phyloP scores from a whole-genome alignment of 176 grass and related monocot species.

The Bromus sterilis region DNA sequence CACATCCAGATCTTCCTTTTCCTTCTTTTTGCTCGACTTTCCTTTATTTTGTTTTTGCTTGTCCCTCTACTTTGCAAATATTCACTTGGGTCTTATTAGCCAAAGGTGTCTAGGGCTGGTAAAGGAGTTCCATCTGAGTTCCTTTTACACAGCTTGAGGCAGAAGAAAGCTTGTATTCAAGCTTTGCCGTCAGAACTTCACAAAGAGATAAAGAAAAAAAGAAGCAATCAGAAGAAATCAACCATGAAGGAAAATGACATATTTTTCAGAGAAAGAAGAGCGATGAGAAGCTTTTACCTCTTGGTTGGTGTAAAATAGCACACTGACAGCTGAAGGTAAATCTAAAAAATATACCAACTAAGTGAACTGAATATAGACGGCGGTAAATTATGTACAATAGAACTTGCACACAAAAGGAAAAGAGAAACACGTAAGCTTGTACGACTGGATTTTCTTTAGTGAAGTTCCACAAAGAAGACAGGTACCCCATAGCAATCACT shows the following conservation, averaged over 20 bases:
- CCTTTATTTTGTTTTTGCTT: conserved; percentile 28
- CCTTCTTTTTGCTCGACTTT: conserved; percentile 16
- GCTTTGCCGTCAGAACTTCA: conserved; percentile 14
- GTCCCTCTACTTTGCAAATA: conserved; percentile 12
- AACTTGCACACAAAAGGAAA: neutral
- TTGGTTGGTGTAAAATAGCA: neutral
- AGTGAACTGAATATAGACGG: neutral
- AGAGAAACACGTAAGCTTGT: neutral
- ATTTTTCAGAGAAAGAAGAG: conserved; percentile 6
- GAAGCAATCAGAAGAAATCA: neutral
- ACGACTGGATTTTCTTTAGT: conserved; percentile 21
- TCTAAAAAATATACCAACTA: neutral
- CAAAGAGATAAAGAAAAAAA: neutral
- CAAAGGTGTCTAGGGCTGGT: conserved; percentile 19
- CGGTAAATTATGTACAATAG: neutral
- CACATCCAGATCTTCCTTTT: conserved; percentile 1
- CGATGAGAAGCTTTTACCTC: neutral
- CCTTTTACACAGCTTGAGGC: conserved; percentile 45
- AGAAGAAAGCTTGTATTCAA: conserved; percentile 35
- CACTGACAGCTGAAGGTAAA: neutral
- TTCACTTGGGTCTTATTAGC: conserved; percentile 32
- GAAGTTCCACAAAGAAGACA: conserved; percentile 32
- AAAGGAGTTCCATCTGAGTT: conserved; percentile 59
- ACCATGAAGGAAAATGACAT: conserved; percentile 12
- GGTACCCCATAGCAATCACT: conserved; percentile 69